phyloP scores from a whole-genome alignment of 2,329 filamentous ascomycete genomes.

The Phialophora tarda region DNA sequence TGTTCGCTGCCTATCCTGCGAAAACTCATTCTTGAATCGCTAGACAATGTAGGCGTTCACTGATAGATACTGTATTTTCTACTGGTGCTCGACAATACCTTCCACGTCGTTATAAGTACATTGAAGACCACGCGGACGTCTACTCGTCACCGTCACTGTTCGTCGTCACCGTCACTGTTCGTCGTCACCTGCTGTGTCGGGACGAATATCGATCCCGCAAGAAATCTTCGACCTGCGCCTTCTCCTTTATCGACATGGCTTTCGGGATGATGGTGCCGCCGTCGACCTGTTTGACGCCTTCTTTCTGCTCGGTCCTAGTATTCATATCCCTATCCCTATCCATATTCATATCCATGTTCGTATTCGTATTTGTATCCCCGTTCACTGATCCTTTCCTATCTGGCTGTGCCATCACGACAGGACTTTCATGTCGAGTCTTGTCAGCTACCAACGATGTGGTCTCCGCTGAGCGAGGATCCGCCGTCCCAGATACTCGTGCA shows the following conservation, averaged over 20 bases:
- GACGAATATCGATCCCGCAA: conserved; percentile 14
- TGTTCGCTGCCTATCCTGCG: no score
- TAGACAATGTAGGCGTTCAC: no score
- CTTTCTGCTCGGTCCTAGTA: neutral
- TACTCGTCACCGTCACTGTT: neutral
- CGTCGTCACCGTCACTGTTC: no score
- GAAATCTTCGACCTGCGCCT: conserved; percentile 12
- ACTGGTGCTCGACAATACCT: no score
- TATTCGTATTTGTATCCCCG: neutral
- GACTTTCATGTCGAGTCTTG: neutral
- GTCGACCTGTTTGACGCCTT: neutral
- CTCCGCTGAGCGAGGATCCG: neutral
- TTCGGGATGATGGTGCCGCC: neutral
- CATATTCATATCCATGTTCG: neutral
- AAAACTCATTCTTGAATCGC: no score
- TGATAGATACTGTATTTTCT: no score
- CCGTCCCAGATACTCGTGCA: neutral
- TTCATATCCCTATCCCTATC: neutral
- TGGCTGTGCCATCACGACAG: neutral
- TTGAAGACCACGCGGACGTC: neutral
- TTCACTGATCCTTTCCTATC: neutral
- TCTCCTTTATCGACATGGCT: neutral
- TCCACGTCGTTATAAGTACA: neutral
- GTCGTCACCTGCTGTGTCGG: neutral
- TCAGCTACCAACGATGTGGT: neutral